Evolutionary conservation across 306 rosid genomes (phyloP), one percentile per base, ranked within the genome.

Genomic region (Glycyrrhiza uralensis): DNA sequence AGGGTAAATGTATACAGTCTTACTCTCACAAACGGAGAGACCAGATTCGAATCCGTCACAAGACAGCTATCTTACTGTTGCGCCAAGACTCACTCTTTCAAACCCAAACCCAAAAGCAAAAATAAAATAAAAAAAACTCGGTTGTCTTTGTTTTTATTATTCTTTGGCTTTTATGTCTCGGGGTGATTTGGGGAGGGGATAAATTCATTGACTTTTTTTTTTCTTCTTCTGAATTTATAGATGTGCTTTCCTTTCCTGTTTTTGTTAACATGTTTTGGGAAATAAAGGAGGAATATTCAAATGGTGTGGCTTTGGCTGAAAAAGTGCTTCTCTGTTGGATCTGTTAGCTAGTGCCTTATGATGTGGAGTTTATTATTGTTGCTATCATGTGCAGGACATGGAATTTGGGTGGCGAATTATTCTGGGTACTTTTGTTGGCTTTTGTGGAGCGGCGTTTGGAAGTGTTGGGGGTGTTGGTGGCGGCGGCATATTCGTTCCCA

Each of bases 391-490:
- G 35, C 86, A 95, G 99, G 99, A 86, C 22, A 68, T 95, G 90
- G 50, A 88, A 70, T 91, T 95, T 60, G 97, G 96, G 45, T 95
- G 97, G 99, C 57, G 75, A 87, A 85, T 86, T 54, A 71, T 95
- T 6, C 54, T 86, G 59, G 97, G 97, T 6, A 65, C 73, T 9
- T 9, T 89, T 14, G 36, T 95, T 69, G 99, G 97, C 29, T 95
- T 95, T 62, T 84, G 85, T 62, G 99, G 99, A 47, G 99, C 93
- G 0, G 92, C 99, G 2, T 95, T 89, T 67, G 97, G 99, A 66
- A 95, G 99, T 66, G 96, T 95, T 0, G 99, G 99, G 10, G 99
- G 99, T 13, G 95, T 94, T 26, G 99, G 99, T 50, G 99, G 99
- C 1, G 99, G 99, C 24, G 99, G 99, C 56, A 91, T 95, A 69